Percentiles rank a stretch among this genome's conserved stretches.
phyloP scores from a whole-genome alignment of 2,329 filamentous ascomycete genomes.

The Fusarium penzigii region DNA sequence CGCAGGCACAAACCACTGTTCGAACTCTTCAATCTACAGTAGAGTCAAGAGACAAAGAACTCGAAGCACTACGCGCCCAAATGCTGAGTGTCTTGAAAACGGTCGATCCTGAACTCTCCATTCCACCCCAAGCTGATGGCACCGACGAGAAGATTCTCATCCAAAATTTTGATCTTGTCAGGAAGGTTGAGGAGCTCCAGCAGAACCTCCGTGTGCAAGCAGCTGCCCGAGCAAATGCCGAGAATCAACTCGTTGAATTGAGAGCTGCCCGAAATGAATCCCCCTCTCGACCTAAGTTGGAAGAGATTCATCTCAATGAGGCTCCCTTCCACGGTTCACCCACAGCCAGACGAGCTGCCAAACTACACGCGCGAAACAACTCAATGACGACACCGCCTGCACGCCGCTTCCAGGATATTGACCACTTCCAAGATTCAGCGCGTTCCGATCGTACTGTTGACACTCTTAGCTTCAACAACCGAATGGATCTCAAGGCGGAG shows the following conservation, averaged over 20 bases:
- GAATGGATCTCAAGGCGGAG: conserved; percentile 88
- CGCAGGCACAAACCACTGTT: conserved; percentile 82
- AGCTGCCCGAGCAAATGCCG: conserved; percentile 78
- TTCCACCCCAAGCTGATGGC: conserved; percentile 61
- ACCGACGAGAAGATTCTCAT: conserved; percentile 65
- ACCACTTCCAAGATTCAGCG: conserved; percentile 67
- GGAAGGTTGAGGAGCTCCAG: conserved; percentile 85
- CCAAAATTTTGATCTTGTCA: conserved; percentile 80
- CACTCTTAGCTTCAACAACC: conserved; percentile 79
- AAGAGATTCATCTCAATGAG: conserved; percentile 87
- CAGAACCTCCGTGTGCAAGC: conserved; percentile 82
- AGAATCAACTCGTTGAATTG: conserved; percentile 77
- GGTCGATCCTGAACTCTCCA: conserved; percentile 74
- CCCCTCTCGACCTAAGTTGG: conserved; percentile 72
- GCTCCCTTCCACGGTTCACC: conserved; percentile 74
- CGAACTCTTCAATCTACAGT: conserved; percentile 78
- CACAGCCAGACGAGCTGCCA: conserved; percentile 63
- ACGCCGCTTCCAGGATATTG: conserved; percentile 66
- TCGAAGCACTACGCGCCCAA: conserved; percentile 77
- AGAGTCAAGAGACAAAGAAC: conserved; percentile 77
- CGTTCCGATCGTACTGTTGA: conserved; percentile 83
- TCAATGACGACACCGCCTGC: conserved; percentile 79
- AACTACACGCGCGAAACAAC: conserved; percentile 57
- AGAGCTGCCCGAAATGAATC: conserved; percentile 72
- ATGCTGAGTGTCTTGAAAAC: conserved; percentile 82